These are phyloP conservation scores for Selenicereus undatus DNA, from an alignment of 148 eudicot species.

Conservation along the genomic window DNA sequence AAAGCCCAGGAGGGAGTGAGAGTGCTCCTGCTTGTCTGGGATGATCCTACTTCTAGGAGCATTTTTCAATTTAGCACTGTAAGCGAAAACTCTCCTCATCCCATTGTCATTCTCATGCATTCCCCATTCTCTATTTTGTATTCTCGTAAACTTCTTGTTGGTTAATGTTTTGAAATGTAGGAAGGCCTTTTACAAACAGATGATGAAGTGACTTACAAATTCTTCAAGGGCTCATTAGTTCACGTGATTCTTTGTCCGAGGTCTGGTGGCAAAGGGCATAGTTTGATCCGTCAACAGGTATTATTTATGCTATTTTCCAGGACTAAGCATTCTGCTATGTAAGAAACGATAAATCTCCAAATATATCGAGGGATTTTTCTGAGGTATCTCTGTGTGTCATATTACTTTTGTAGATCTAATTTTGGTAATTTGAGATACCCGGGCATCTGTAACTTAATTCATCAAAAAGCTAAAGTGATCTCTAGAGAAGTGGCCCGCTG, in stretches of 20 bases:
- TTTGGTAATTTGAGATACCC: not conserved
- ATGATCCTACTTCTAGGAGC: constrained; percentile 79
- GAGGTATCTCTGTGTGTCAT: not conserved
- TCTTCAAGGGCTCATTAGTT: constrained; percentile 85
- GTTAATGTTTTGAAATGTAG: constrained; percentile 32
- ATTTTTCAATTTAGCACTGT: constrained; percentile 53
- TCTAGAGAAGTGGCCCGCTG: too few relatives aligned
- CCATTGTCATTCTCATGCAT: not conserved
- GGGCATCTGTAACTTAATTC: not conserved
- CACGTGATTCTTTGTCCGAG: constrained; percentile 80
- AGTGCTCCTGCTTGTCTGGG: constrained; percentile 86
- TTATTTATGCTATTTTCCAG: not conserved
- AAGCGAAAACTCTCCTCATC: constrained; percentile 22
- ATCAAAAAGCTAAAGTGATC: not conserved
- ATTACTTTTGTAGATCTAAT: not conserved
- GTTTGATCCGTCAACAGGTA: constrained; percentile 74
- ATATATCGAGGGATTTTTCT: not conserved
- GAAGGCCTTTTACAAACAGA: constrained; percentile 65
- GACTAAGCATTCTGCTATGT: not conserved
- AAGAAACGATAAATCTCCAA: not conserved
- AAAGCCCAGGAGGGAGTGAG: constrained; percentile 92
- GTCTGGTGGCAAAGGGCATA: constrained; percentile 67
- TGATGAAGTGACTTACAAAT: constrained; percentile 73
- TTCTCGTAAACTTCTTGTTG: not conserved
- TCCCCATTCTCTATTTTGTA: constrained; percentile 3